Evolutionary conservation across 441 rosid species (phyloP), one percentile per base, ranked within the genome.

Genomic region (Manihot esculenta): DNA sequence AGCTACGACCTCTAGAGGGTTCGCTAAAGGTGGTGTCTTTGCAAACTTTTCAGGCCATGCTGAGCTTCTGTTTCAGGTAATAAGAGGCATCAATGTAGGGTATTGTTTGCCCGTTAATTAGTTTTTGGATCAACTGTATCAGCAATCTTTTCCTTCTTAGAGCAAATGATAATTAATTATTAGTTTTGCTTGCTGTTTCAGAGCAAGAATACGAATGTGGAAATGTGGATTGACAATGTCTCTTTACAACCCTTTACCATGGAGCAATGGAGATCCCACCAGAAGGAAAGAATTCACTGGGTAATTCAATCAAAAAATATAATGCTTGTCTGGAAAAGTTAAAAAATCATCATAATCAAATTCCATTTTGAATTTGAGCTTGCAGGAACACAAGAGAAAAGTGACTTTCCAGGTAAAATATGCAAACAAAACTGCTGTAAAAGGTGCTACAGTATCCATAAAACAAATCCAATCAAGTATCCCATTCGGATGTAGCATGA

Each of bases 401-500:
- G 86, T 93, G 80, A 84, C 62, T 64, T 81, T 93, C 68, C 81
- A 77, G 27, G 76, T 84, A 30, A 81, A 74, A 30, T 63, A 72
- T 68, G 77, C 67, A 4, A 89, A 91, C 44, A 74, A 67, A 62
- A 85, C 84, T 5, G 73, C 84, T 8, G 54, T 77, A 0, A 79
- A 83, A 72, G 89, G 81, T 20, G 90, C 86, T 18, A 20, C 20
- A 20, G 58, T 91, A 66, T 81, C 91, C 6, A 56, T 87, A 75
- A 56, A 71, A 38, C 94, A 86, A 74, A 79, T 74, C 49, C 73
- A 76, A 42, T 35, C 92, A 8, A 75, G 75, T 60, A 89, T 89
- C 70, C 87, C 88, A 15, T 84, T 91, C 4, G 96, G 98, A 24
- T 89, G 94, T 7, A 91, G 79, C 6, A 88, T 93, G 84, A 93